phyloP scores from a whole-genome alignment of 2,329 filamentous ascomycete genomes.

The Coleophoma eucalyptorum region DNA sequence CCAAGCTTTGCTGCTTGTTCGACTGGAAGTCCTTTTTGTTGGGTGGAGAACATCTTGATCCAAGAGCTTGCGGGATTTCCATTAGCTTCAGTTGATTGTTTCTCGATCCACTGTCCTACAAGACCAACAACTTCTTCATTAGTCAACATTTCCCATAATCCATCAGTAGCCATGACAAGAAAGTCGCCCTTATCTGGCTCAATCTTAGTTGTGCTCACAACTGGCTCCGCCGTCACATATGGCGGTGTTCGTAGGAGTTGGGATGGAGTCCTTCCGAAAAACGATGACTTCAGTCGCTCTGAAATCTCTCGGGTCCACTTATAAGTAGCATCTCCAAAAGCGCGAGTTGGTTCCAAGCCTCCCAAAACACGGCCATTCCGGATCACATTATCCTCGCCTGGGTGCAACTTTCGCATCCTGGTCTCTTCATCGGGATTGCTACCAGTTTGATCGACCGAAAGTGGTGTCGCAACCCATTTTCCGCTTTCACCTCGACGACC shows the following conservation, averaged over 20 bases:
- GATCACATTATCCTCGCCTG: conserved; percentile 83
- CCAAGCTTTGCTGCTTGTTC: conserved; percentile 53
- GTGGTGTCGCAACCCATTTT: conserved; percentile 87
- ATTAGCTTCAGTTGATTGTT: conserved; percentile 43
- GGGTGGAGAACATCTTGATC: conserved; percentile 59
- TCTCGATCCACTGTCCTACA: conserved; percentile 95
- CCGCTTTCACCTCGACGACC: conserved; percentile 74
- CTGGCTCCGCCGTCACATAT: conserved; percentile 94
- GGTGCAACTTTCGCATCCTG: conserved; percentile 81
- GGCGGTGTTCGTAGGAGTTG: conserved; percentile 83
- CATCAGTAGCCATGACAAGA: conserved; percentile 92
- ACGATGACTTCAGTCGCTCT: conserved; percentile 74
- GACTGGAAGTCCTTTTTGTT: conserved; percentile 63
- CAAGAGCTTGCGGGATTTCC: conserved; percentile 52
- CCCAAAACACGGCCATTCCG: conserved; percentile 88
- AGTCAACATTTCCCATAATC: conserved; percentile 97
- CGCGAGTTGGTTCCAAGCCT: conserved; percentile 85
- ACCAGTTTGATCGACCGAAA: conserved; percentile 93
- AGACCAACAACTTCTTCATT: conserved; percentile 97
- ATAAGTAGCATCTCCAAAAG: conserved; percentile 95
- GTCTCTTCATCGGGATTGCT: conserved; percentile 80
- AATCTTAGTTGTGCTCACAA: conserved; percentile 90
- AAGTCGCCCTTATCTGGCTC: conserved; percentile 90
- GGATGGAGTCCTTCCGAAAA: conserved; percentile 80
- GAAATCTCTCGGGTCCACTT: conserved; percentile 91